phyloP scores from a whole-genome alignment of 441 rosid genomes.

The Bocquillonia castaneifolia region DNA sequence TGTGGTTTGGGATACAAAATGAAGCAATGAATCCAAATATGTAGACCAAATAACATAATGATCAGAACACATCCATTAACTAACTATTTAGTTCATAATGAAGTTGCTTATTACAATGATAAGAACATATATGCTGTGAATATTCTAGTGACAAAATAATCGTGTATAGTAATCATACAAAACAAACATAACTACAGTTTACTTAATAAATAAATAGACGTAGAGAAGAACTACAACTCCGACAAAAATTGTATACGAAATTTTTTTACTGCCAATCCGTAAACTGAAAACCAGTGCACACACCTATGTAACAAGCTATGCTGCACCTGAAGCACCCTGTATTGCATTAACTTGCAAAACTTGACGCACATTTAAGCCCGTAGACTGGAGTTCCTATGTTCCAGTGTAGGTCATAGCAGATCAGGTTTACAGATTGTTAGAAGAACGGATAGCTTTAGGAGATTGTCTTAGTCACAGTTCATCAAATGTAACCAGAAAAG shows the following conservation, averaged over 20 bases:
- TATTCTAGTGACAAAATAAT: constrained; percentile 29
- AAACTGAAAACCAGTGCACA: constrained; percentile 15
- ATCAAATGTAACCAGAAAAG: constrained; percentile 33
- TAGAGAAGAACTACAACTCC: neutral
- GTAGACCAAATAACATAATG: neutral
- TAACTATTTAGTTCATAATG: constrained; percentile 22
- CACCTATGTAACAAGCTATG: constrained; percentile 15
- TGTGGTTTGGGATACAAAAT: neutral
- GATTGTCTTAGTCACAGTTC: constrained; percentile 15
- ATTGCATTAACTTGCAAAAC: constrained; percentile 15
- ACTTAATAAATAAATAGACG: constrained; percentile 21
- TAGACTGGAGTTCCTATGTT: constrained; percentile 15
- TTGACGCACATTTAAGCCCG: constrained; percentile 2
- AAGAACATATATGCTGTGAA: constrained; percentile 16
- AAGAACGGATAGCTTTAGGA: constrained; percentile 19
- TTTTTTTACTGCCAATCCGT: constrained; percentile 17
- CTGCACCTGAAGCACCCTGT: constrained; percentile 21
- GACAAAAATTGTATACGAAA: constrained; percentile 2
- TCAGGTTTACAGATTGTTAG: constrained; percentile 12
- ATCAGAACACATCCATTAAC: constrained; percentile 18
- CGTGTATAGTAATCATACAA: constrained; percentile 20
- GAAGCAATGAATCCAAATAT: neutral
- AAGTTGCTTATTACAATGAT: constrained; percentile 29
- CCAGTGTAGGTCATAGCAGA: constrained; percentile 12
- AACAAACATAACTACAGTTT: constrained; percentile 9